Base-by-base conservation (phyloP, 179 eudicot genomes). In the Heliamphora pulchella region DNA sequence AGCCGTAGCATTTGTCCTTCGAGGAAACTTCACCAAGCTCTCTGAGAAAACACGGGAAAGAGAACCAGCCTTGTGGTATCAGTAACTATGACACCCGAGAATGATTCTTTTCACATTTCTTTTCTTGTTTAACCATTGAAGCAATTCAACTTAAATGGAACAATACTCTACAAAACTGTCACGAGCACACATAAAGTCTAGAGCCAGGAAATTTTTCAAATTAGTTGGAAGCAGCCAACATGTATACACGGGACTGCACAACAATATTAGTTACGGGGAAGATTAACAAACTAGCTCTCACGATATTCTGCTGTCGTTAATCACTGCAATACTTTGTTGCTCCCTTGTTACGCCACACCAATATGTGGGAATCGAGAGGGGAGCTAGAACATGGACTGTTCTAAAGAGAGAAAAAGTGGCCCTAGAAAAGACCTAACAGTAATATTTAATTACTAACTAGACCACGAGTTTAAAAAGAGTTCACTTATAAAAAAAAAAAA, bases 1-100 rank as follows among this genome's bases (percentile, higher is more conserved):
- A 74, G 97, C 78, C 79, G 89, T 78, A 10, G 91, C 47, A 68
- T 79, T 81, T 46, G 90, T 86, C 81, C 91, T 89, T 77, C 96
- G 88, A 47, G 97, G 92, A 86, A 89, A 94, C 85, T 94, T 96
- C 18, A 89, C 93, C 86, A 96, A 87, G 81, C 99, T 94, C 84
- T 91, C 99, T 96, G 91, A 31, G 47, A 57, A 83, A n/a, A 59
- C 4, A 74, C 73, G 17, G 53, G 13, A 71, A 74, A 81, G 71
- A 41, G 39, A 53, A 2, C 39, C 13, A 65, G 51, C 31, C 46
- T 20, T 53, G 43, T 63, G 41, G 3, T 44, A 64, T 48, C 39
- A 78, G 17, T 15, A n/a, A 31, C 22, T 11, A 76, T 3, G 3
- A 48, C 44, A 46, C 31, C 59, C 31, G 31, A 31, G 31, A 31